A percentile compares a stretch with the other conserved stretches of the same genome.
Conservation (phyloP, 2,329 filamentous ascomycete genomes). For the Penicillium psychrosexuale region DNA sequence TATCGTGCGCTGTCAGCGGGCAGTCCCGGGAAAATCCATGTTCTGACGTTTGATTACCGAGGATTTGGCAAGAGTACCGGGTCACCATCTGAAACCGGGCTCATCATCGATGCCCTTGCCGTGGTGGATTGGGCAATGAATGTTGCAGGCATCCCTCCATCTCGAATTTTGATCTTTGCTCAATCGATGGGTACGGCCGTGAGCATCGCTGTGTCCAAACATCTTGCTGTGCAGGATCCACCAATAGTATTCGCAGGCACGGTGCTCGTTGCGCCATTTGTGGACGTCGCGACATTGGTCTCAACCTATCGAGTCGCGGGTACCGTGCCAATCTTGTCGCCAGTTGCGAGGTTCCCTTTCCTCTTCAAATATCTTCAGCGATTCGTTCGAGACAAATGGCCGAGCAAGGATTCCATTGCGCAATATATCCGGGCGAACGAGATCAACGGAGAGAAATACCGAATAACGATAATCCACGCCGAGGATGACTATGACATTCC, state of each 20-base stretch:
- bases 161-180: slow-evolving; percentile 57
- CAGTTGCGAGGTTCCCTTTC: slow-evolving; percentile 48
- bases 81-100: slow-evolving; percentile 53
- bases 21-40: slow-evolving; percentile 53
- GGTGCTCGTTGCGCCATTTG: slow-evolving; percentile 57
- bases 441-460: slow-evolving; percentile 23
- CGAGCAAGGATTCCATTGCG: slow-evolving; percentile 11
- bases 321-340: slow-evolving; percentile 53
- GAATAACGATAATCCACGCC: slow-evolving; percentile 35
- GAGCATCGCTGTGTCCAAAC: slow-evolving; percentile 44
- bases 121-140: slow-evolving; percentile 55
- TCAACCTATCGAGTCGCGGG: slow-evolving; percentile 58
- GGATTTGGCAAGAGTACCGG: slow-evolving; percentile 56
- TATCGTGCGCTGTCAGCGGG: slow-evolving; percentile 12
- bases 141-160: slow-evolving; percentile 51
- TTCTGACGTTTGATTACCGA: slow-evolving; percentile 52
- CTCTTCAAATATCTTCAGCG: slow-evolving; percentile 11
- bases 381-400: slow-evolving; percentile 13
- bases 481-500: slow-evolving; percentile 38
- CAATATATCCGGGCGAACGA: slow-evolving; percentile 10
- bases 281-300: slow-evolving; percentile 53
- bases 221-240: slow-evolving; percentile 42
- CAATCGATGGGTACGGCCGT: slow-evolving; percentile 61
- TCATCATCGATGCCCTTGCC: slow-evolving; percentile 54
- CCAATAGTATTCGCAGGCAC: slow-evolving; percentile 53